These are phyloP conservation scores for Geotrichum phurueaensis DNA, from an alignment of 1,139 yeast species.

Conservation along the genomic window DNA sequence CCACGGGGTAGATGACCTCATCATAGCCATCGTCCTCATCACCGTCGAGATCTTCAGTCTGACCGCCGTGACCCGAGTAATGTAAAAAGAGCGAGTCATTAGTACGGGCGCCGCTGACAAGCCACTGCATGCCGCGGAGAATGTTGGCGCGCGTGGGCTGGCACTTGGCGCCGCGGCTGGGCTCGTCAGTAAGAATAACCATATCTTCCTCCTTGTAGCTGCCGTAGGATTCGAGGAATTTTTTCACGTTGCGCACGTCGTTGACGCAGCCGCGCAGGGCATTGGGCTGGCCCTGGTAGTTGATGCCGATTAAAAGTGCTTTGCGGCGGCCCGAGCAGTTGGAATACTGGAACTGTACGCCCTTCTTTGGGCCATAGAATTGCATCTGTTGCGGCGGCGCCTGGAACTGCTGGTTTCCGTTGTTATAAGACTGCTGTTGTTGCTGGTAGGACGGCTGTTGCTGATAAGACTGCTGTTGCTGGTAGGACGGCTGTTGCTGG, in stretches of 20 bases:
- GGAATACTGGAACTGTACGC: conserved; percentile 55
- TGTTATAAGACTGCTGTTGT: conserved; percentile 12
- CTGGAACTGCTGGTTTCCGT: conserved; percentile 24
- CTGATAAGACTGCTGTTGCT: conserved; percentile 17
- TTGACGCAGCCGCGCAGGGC: conserved; percentile 82
- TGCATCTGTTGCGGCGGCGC: conserved; percentile 37
- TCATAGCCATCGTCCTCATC: conserved; percentile 90
- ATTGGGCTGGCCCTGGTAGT: conserved; percentile 69
- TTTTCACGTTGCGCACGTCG: conserved; percentile 37
- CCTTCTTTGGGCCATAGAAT: conserved; percentile 33
- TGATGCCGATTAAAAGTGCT: conserved; percentile 81
- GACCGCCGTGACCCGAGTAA: conserved; percentile 93
- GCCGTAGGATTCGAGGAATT: conserved; percentile 26
- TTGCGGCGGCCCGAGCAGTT: conserved; percentile 70
- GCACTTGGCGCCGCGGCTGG: conserved; percentile 47
- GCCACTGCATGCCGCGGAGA: conserved; percentile 85
- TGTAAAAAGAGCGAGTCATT: conserved; percentile 66
- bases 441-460: background rate
- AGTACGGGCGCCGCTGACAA: conserved; percentile 72
- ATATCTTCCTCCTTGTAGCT: conserved; percentile 76
- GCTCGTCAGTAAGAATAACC: conserved; percentile 78
- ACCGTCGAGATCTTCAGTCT: conserved; percentile 70
- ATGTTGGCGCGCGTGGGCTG: conserved; percentile 77
- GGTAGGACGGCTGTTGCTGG: background rate
- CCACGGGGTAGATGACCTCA: conserved; percentile 88